Evolutionary conservation across 495 filamentous ascomycete species (phyloP).

Genomic region (Podospora conica): DNA sequence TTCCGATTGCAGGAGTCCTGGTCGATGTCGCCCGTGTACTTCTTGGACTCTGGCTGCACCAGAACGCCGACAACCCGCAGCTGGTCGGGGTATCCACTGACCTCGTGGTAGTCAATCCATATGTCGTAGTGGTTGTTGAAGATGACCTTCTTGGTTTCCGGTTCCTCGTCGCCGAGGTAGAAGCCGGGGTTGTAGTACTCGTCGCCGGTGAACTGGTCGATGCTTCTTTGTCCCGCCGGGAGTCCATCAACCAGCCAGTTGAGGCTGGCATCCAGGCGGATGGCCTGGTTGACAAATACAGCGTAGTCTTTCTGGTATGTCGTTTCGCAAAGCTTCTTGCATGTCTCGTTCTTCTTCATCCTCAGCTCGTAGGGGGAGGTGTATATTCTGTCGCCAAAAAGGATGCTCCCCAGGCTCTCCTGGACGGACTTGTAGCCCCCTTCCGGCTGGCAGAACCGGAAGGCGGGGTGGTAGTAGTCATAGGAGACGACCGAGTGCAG

Average conservation of each 20-base stretch:
- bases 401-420: constrained; percentile 89
- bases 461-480: constrained; percentile 86
- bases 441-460: constrained; percentile 79
- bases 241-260: constrained; percentile 96
- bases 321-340: constrained; percentile 67
- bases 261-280: constrained; percentile 75
- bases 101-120: constrained; percentile 83
- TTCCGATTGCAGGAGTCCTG: constrained; percentile 55
- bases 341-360: constrained; percentile 79
- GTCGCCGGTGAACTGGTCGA: constrained; percentile 63
- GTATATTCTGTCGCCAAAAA: constrained; percentile 94
- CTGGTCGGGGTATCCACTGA: constrained; percentile 49
- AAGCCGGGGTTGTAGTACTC: constrained; percentile 87
- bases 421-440: constrained; percentile 66
- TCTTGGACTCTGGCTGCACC: constrained; percentile 70
- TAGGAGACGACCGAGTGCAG: constrained; percentile 87
- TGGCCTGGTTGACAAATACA: constrained; percentile 74
- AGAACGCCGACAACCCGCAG: constrained; percentile 86
- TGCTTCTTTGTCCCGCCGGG: constrained; percentile 73
- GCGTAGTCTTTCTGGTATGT: constrained; percentile 63
- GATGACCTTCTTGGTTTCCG: constrained; percentile 41
- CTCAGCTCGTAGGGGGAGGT: constrained; percentile 83
- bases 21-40: constrained; percentile 50
- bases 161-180: constrained; percentile 59
- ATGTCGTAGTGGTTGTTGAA: constrained; percentile 96